Percentiles rank a stretch among this genome's conserved stretches.
Evolutionary conservation across 1,284 basidiomycete species (phyloP).

Genomic region (Mycena citricolor): DNA sequence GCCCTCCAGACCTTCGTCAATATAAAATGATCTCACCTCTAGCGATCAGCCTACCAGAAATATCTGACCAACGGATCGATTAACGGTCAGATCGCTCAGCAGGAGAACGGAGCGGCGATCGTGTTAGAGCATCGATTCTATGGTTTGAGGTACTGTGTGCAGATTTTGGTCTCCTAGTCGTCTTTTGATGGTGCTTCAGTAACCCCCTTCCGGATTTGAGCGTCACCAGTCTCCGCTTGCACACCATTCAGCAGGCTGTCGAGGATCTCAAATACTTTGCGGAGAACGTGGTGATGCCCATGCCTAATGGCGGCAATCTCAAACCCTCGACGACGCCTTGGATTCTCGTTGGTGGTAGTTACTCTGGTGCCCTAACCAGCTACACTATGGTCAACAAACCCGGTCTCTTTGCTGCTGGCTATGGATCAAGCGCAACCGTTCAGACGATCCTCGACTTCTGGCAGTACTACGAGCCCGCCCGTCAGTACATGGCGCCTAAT

Average conservation of each 20-base stretch:
- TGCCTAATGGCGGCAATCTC: conserved; percentile 46
- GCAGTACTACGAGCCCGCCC: conserved; percentile 52
- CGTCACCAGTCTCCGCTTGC: conserved; percentile 46
- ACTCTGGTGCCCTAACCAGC: conserved; percentile 49
- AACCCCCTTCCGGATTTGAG: conserved; percentile 60
- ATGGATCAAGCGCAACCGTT: conserved; percentile 53
- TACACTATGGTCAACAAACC: conserved; percentile 50
- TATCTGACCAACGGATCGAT: conserved; percentile 68
- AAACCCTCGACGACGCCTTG: conserved; percentile 45
- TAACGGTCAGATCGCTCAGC: conserved; percentile 64
- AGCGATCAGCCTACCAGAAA: conserved; percentile 41
- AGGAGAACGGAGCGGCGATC: conserved; percentile 60
- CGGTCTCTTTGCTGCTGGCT: conserved; percentile 47
- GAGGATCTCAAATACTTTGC: conserved; percentile 54
- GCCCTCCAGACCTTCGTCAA: no score
- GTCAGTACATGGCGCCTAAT: conserved; percentile 52
- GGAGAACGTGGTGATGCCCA: conserved; percentile 49
- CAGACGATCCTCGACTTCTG: conserved; percentile 41
- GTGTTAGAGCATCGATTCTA: conserved; percentile 51
- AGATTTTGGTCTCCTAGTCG: neutral
- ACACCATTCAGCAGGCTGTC: conserved; percentile 52
- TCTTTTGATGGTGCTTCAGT: no score
- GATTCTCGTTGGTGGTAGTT: conserved; percentile 53
- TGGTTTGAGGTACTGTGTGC: no score
- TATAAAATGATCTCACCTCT: no score